Evolutionary conservation across 768 basidiomycete genomes (phyloP), one percentile per base, ranked within the genome.

Genomic region (Tricholoma sp.): DNA sequence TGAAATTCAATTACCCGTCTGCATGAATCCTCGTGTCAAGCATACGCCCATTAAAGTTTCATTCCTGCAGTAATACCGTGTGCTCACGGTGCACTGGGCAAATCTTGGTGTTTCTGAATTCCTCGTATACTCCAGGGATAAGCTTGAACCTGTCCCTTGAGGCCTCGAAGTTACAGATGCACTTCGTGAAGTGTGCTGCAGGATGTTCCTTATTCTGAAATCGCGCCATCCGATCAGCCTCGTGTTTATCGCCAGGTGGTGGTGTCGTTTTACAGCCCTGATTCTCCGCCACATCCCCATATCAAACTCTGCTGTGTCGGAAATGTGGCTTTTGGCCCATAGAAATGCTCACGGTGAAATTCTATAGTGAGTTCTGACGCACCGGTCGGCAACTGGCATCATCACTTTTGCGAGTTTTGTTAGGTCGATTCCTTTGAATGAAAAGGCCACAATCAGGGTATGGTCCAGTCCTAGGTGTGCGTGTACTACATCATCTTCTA

Each of bases 21-120:
- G 45, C 51, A 55, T 52, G 41, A 49, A 49, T 41, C 58, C 54
- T 56, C 58, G 33, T 59, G 58, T 42, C 32, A 10, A 49, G 4
- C 54, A 59, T 45, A 54, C 28, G 51, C 54, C 18, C 52, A 8
- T 37, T n/a, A 17, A 12, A 31, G 20, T 52, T 39, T 55, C 31
- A 55, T 17, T 10, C 15, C 12, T 2, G 4, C 24, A 15, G 9
- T n/a, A 15, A 15, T 15, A 49, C 47, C 29, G 24, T 50, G 37
- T 24, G 24, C 24, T 24, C 24, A 24, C 31, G 34, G 20, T 8
- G n/a, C 34, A 24, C 37, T 33, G 18, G 6, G 5, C 18, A 2
- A 17, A 29, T 24, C 6, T 17, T 15, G 9, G 29, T n/a, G 47
- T 2, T 49, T 3, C 7, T 17, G 4, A n/a, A 49, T 49, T 49